A percentile compares a stretch with the other conserved stretches of the same genome.
These are phyloP conservation scores for Aureobasidium sp. DNA, from an alignment of 2,329 filamentous ascomycete species.

Conservation along the genomic window DNA sequence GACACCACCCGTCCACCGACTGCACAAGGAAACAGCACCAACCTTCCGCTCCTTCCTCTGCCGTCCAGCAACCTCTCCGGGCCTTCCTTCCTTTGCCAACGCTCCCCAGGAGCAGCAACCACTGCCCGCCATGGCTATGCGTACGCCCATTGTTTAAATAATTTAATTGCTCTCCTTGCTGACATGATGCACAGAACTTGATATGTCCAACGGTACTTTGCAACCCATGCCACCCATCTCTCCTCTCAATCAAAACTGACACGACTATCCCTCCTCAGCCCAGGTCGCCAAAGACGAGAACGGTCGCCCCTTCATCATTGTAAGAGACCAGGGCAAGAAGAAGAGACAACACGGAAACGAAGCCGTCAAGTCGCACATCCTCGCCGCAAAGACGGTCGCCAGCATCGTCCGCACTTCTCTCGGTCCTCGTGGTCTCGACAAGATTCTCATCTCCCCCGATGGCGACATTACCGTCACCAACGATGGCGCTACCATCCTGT, in stretches of 20 bases:
- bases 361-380: conserved; percentile 95
- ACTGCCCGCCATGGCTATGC: conserved; percentile 50
- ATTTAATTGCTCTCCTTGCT: conserved; percentile 22
- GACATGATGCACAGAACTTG: conserved; percentile 55
- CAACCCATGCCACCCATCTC: neutral
- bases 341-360: conserved; percentile 95
- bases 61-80: neutral
- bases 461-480: conserved; percentile 99
- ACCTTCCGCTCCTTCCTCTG: conserved; percentile 2
- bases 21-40: neutral
- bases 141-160: conserved; percentile 36
- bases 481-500: conserved; percentile 94
- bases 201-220: conserved; percentile 70
- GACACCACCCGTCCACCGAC: neutral
- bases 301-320: conserved; percentile 94
- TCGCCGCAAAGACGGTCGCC: conserved; percentile 90
- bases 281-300: conserved; percentile 93
- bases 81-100: neutral
- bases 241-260: neutral
- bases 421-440: conserved; percentile 92
- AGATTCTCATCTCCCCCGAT: conserved; percentile 97
- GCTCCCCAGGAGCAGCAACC: conserved; percentile 16
- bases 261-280: conserved; percentile 35
- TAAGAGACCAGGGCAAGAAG: conserved; percentile 97
- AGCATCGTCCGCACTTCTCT: conserved; percentile 97